These are phyloP conservation scores for Candida xiaguanensis DNA, from an alignment of 805 yeast species.

Conservation along the genomic window DNA sequence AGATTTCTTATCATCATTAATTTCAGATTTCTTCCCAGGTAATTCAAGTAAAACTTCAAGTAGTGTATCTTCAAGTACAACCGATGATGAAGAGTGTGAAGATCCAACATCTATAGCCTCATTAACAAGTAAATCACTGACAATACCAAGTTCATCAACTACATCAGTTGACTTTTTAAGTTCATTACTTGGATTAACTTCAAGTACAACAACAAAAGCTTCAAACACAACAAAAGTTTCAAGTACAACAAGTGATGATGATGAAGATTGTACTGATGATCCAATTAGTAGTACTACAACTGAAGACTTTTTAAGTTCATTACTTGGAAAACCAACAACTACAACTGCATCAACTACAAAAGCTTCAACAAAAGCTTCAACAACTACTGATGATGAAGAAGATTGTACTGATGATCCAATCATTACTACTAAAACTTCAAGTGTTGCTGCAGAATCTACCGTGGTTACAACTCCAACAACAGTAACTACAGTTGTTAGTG, in stretches of 20 bases:
- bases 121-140: slow-evolving; percentile 1
- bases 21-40: not conserved
- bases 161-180: slow-evolving; percentile 5
- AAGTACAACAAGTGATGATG: not conserved
- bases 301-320: slow-evolving; percentile 3
- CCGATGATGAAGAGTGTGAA: slow-evolving; percentile 12
- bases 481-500: not conserved
- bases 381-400: not conserved
- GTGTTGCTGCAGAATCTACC: not conserved
- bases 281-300: not conserved
- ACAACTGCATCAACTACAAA: not conserved
- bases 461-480: not conserved
- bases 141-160: not conserved
- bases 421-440: not conserved
- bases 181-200: slow-evolving; percentile 5
- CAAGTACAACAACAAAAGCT: not conserved
- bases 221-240: not conserved
- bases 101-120: slow-evolving; percentile 6
- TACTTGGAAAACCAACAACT: slow-evolving; percentile 1
- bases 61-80: slow-evolving; percentile 1
- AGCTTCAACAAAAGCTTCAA: not conserved
- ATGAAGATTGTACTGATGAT: not conserved
- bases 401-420: not conserved
- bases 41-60: not conserved
- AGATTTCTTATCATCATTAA: not conserved